Evolutionary conservation across 352 stramenopile genomes (phyloP), one percentile per base, ranked within the genome.

Genomic region (Saprolegnia diclina): DNA sequence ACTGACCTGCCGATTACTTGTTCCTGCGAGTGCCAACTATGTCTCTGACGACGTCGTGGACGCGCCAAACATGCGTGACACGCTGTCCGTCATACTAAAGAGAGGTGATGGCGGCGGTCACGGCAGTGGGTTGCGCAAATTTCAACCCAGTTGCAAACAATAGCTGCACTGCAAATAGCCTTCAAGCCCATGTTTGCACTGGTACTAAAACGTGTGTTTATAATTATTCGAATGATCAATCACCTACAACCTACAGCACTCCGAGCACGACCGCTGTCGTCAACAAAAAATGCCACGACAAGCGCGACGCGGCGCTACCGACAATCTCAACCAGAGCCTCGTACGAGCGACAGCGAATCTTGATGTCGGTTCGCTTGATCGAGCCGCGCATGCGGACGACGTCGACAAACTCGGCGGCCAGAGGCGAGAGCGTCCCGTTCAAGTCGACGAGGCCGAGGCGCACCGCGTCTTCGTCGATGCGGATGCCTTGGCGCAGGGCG

Each of bases 381-480:
- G 46, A 29, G 24, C 24, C 46, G n/a, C 46, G n/a, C n/a, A 29
- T 29, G n/a, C 24, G n/a, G 46, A 54, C 24, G n/a, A 54, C 46
- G n/a, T 54, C n/a, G 24, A 54, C 46, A 54, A 54, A 54, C 24
- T 54, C 46, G 2, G n/a, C 24, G n/a, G 46, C 46, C n/a, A 54
- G n/a, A 29, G 46, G 46, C 24, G 46, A 29, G n/a, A 54, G 24
- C 24, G 46, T 29, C 24, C 46, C 46, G 24, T 54, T 54, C 29
- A 35, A 6, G 5, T 54, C n/a, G 24, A 54, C 46, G 24, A 54
- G n/a, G n/a, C 46, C 46, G 29, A 35, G 29, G 5, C 29, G 29
- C n/a, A 29, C 46, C 5, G 46, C 46, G n/a, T 54, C 24, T 54
- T 54, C 46, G 24, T 54, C 46, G 24, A 54, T 22, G 29, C 29